These are phyloP conservation scores for Solanum sejunctum DNA, from an alignment of 257 asterid species.

Conservation along the genomic window DNA sequence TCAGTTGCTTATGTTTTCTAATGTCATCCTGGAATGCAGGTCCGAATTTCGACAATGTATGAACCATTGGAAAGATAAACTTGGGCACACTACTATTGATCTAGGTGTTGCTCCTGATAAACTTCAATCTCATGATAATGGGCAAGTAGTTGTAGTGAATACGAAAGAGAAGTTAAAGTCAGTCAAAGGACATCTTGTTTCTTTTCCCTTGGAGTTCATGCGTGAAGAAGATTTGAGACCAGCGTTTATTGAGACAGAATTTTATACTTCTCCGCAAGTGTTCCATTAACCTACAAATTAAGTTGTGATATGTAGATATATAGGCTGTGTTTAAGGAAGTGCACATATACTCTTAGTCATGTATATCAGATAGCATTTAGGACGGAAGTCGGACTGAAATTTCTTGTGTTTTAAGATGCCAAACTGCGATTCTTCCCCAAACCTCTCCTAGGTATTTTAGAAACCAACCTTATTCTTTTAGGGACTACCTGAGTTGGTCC, in stretches of 20 bases:
- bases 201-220: constrained; percentile 90
- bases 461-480: not conserved
- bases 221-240: constrained; percentile 85
- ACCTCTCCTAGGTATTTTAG: not conserved
- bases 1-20: not conserved
- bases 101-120: constrained; percentile 75
- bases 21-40: constrained; percentile 24
- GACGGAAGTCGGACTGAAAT: not conserved
- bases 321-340: not conserved
- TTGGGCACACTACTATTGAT: constrained; percentile 74
- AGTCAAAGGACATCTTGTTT: constrained; percentile 63
- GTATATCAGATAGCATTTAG: not conserved
- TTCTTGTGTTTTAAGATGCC: not conserved
- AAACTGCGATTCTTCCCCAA: not conserved
- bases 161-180: constrained; percentile 39
- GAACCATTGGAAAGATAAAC: constrained; percentile 67
- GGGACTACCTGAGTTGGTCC: not conserved
- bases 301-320: not conserved
- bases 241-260: constrained; percentile 76
- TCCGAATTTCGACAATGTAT: constrained; percentile 64
- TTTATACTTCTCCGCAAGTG: constrained; percentile 74
- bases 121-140: constrained; percentile 31
- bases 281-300: constrained; percentile 39
- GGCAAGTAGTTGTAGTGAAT: constrained; percentile 19
- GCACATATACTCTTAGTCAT: not conserved